Conservation (phyloP, 2,329 filamentous ascomycete species). For the Arthrinium puccinioides region DNA sequence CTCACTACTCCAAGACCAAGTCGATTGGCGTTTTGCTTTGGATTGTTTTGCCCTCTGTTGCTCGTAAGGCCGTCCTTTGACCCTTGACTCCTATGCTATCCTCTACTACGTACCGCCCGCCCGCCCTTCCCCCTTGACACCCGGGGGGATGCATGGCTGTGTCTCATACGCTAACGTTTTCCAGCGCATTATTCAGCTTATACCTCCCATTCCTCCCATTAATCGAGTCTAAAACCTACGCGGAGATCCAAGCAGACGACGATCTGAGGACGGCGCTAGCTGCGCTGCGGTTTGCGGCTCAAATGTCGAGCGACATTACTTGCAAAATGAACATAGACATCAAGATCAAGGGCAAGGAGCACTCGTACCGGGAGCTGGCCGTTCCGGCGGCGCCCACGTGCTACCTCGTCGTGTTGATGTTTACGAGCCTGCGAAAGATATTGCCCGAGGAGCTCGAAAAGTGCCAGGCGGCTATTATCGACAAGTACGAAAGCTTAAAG, state of each 20-base stretch:
- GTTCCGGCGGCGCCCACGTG: conserved; percentile 23
- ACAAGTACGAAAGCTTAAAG: conserved; percentile 25
- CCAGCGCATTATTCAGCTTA: conserved; percentile 20
- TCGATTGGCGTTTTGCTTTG: conserved; percentile 22
- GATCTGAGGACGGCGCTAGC: conserved; percentile 19
- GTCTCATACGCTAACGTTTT: conserved; percentile 3
- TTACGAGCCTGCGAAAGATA: conserved; percentile 17
- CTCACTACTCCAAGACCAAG: conserved; percentile 15
- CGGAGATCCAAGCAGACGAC: conserved; percentile 7
- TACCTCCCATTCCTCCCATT: conserved; percentile 23
- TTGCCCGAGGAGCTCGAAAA: conserved; percentile 18
- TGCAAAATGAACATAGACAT: conserved; percentile 22
- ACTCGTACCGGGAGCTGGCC: conserved; percentile 15
- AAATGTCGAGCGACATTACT: conserved; percentile 25
- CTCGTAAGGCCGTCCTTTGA: conserved; percentile 15
- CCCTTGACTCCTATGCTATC: no score
- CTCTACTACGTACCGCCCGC: no score
- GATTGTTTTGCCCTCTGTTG: conserved; percentile 25
- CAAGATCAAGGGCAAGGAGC: conserved; percentile 4
- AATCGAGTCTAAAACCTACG: conserved; percentile 13
- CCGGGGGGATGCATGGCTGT: neutral
- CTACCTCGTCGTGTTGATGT: conserved; percentile 21
- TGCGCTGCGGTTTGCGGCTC: conserved; percentile 23
- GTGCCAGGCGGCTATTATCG: conserved; percentile 20
- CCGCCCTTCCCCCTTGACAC: no score